These are phyloP conservation scores for Fusarium duplospermum DNA, from an alignment of 2,329 filamentous ascomycete genomes.

Conservation along the genomic window DNA sequence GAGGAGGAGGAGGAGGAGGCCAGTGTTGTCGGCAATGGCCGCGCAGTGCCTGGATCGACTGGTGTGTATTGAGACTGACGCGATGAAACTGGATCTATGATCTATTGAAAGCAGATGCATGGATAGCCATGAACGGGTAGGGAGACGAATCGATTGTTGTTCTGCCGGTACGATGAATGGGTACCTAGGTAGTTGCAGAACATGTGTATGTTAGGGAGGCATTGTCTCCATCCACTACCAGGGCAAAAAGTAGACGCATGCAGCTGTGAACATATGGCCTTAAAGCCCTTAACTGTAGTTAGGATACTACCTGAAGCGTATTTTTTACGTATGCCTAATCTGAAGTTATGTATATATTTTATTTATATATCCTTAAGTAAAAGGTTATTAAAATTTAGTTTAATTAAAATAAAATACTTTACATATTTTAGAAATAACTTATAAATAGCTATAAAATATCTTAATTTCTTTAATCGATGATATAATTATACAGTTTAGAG, in stretches of 20 bases:
- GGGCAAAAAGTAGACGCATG: neutral
- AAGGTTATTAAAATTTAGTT: no score
- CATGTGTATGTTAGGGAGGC: neutral
- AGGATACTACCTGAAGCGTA: neutral
- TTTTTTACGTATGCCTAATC: neutral
- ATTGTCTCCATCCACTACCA: neutral
- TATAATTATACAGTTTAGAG: neutral
- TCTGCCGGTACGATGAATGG: neutral
- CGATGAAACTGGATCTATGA: neutral
- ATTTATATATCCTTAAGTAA: no score
- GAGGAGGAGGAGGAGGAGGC: neutral
- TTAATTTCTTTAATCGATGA: neutral
- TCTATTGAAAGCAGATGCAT: neutral
- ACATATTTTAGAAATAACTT: no score
- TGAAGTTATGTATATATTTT: no score
- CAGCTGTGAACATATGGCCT: neutral
- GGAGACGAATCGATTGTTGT: neutral
- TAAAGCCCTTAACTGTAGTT: neutral
- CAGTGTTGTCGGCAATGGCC: neutral
- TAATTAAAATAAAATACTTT: no score
- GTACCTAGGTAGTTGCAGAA: neutral
- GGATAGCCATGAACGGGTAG: neutral
- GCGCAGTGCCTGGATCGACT: neutral
- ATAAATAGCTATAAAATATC: no score
- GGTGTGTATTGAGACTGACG: neutral